Conservation (phyloP, 345 rosid genomes). For the Trapa bicornis region DNA sequence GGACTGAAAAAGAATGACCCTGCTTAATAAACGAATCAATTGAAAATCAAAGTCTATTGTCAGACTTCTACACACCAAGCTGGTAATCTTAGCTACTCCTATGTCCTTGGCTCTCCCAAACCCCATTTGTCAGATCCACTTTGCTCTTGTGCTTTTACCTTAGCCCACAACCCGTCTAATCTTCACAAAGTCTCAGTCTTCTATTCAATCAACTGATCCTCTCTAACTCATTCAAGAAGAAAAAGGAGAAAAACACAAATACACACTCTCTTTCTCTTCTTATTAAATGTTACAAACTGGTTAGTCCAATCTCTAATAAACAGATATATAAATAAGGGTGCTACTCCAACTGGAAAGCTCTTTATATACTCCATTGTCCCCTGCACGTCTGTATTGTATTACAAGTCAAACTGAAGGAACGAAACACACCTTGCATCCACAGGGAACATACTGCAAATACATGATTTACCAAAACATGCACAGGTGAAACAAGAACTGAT, state of each 20-base stretch:
- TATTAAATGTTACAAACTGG: no score
- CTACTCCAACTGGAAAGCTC: background rate
- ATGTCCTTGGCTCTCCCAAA: conserved; percentile 32
- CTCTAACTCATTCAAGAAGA: no score
- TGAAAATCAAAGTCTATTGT: no score
- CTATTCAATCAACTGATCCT: no score
- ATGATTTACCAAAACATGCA: background rate
- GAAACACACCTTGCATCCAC: background rate
- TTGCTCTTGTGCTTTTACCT: no score
- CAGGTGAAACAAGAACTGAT: background rate
- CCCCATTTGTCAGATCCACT: no score
- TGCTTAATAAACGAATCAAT: no score
- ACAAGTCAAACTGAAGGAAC: background rate
- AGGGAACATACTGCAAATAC: background rate
- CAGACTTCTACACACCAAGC: conserved; percentile 35
- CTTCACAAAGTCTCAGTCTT: no score
- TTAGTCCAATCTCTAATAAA: no score
- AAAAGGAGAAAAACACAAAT: no score
- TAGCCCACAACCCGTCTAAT: no score
- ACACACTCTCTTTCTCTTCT: no score
- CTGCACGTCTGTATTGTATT: background rate
- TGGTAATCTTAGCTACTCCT: conserved; percentile 49
- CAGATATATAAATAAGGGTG: background rate
- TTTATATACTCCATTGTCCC: background rate
- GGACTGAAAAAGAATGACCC: background rate